Conservation (phyloP, 1,139 yeast genomes). For the Kodamaea sp. region DNA sequence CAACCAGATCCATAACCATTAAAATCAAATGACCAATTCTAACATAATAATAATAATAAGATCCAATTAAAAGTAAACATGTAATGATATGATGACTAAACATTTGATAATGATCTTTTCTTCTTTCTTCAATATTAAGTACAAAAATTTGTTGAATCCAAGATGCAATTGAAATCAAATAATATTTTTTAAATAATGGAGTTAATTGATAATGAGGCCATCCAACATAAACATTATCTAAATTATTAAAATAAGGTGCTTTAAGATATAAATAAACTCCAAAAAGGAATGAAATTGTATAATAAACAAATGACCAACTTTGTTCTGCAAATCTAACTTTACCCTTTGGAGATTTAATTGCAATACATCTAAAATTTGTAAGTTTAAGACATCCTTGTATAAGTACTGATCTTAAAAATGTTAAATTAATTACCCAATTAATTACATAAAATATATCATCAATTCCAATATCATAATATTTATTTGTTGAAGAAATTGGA, state of each 20-base stretch:
- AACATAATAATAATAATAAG: slow-evolving; percentile 69
- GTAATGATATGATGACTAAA: slow-evolving; percentile 85
- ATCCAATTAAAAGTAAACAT: slow-evolving; percentile 60
- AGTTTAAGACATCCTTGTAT: slow-evolving; percentile 42
- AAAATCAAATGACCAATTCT: slow-evolving; percentile 78
- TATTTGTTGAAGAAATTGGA: slow-evolving; percentile 17
- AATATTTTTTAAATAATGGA: slow-evolving; percentile 59
- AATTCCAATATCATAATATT: slow-evolving; percentile 49
- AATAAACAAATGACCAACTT: slow-evolving; percentile 74
- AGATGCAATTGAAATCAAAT: slow-evolving; percentile 64
- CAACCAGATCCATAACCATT: slow-evolving; percentile 81
- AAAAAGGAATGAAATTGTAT: slow-evolving; percentile 48
- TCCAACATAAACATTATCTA: slow-evolving; percentile 57
- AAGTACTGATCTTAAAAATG: slow-evolving; percentile 56
- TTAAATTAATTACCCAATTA: slow-evolving; percentile 53
- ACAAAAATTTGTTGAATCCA: slow-evolving; percentile 83
- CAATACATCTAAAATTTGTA: slow-evolving; percentile 9
- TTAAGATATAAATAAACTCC: slow-evolving; percentile 58
- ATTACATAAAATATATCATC: slow-evolving; percentile 56
- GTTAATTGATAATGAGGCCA: slow-evolving; percentile 72
- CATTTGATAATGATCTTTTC: slow-evolving; percentile 87
- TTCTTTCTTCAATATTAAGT: slow-evolving; percentile 67
- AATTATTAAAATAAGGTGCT: slow-evolving; percentile 58
- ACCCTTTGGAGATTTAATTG: slow-evolving; percentile 50
- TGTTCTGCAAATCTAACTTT: slow-evolving; percentile 78